Evolutionary conservation across 305 asterid species (phyloP).

Genomic region (Solanum hybrid): DNA sequence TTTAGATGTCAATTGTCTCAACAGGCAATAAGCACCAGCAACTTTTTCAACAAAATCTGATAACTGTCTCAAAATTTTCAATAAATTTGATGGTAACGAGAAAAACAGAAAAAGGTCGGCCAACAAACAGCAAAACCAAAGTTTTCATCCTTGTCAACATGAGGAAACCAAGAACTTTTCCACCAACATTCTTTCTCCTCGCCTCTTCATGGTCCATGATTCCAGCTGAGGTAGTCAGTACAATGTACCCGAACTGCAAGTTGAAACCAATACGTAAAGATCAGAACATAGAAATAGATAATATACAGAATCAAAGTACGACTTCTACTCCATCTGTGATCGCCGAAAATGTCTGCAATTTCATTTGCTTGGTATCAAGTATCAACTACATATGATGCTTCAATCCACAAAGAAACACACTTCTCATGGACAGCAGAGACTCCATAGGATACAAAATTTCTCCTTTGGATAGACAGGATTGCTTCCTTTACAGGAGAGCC

Average conservation of each 20-base stretch:
- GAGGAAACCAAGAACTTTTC: neutral
- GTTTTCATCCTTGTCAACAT: neutral
- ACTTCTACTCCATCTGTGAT: neutral
- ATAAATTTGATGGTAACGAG: no score
- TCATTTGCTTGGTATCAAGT: neutral
- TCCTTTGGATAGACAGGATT: neutral
- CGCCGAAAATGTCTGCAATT: neutral
- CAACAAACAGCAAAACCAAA: neutral
- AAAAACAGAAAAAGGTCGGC: neutral
- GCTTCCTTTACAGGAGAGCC: neutral
- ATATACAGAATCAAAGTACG: no score
- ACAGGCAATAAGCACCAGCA: no score
- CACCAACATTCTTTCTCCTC: slow-evolving; percentile 2
- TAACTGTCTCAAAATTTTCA: no score
- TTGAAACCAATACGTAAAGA: no score
- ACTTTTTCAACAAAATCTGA: no score
- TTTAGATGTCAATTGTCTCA: no score
- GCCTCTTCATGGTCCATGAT: slow-evolving; percentile 6
- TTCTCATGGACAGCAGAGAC: neutral
- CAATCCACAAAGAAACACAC: neutral
- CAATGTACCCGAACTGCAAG: slow-evolving; percentile 4
- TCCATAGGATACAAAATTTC: neutral
- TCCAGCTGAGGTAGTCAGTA: slow-evolving; percentile 4
- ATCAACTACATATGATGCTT: neutral
- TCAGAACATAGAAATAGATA: neutral